Conservation (phyloP, 352 stramenopile species). For the Phytophthora fragariaefolia region DNA sequence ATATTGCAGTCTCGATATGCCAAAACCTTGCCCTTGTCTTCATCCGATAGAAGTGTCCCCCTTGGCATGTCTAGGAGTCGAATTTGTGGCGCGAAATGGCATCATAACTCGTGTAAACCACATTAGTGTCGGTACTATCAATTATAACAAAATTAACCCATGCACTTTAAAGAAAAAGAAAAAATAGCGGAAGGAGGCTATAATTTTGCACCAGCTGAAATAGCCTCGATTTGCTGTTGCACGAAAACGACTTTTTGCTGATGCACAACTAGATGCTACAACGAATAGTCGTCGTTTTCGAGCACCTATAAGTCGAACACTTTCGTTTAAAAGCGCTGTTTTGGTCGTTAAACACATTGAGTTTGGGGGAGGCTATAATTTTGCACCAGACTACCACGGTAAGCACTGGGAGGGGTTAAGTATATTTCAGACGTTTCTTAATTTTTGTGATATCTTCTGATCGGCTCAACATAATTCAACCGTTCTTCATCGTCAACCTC, state of each 20-base stretch:
- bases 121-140: not conserved
- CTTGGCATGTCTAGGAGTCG: not conserved
- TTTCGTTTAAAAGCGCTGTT: no score
- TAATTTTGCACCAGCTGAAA: not conserved
- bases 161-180: not conserved
- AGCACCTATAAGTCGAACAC: no score
- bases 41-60: not conserved
- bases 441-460: slow-evolving; percentile 1
- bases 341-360: no score
- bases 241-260: no score
- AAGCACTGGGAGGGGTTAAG: no score
- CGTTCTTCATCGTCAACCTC: not conserved
- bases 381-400: no score
- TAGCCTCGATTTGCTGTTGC: no score
- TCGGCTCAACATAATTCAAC: not conserved
- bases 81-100: not conserved
- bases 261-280: no score
- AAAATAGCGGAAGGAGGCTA: not conserved
- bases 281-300: no score
- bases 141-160: not conserved
- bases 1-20: not conserved
- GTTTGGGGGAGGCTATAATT: no score
- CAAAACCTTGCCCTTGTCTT: not conserved
- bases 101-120: not conserved
- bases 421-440: slow-evolving; percentile 1